Evolutionary conservation across 768 basidiomycete genomes (phyloP).

Genomic region (Lactarius quietus): DNA sequence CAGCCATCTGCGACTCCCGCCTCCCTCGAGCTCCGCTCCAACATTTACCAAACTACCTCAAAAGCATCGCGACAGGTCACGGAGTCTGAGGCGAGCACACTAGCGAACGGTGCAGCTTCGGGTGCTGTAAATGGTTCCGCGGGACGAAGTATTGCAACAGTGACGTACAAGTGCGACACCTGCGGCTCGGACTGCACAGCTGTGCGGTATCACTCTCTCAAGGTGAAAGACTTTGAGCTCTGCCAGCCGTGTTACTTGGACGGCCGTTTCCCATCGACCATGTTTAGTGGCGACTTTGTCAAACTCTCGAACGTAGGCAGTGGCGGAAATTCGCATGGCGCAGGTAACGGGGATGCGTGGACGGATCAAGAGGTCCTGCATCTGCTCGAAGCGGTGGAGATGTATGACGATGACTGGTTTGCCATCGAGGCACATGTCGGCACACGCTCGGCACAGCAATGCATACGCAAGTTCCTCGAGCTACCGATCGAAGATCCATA

Average conservation of each 20-base stretch:
- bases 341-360: conserved; percentile 61
- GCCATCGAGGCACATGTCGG: conserved; percentile 91
- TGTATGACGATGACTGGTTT: conserved; percentile 98
- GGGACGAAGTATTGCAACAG: conserved; percentile 35
- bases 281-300: conserved; percentile 98
- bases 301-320: conserved; percentile 53
- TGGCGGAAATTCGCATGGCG: conserved; percentile 35
- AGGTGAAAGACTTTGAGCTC: conserved; percentile 87
- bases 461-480: conserved; percentile 92
- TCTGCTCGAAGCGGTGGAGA: conserved; percentile 94
- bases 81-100: conserved; percentile 60
- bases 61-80: conserved; percentile 74
- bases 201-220: conserved; percentile 87
- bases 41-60: conserved; percentile 84
- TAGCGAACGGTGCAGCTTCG: conserved; percentile 50
- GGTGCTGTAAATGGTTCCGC: conserved; percentile 43
- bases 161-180: conserved; percentile 80
- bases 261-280: conserved; percentile 92
- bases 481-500: conserved; percentile 97
- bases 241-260: conserved; percentile 93
- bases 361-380: conserved; percentile 84
- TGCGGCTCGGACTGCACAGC: conserved; percentile 92
- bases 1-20: conserved; percentile 47
- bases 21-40: conserved; percentile 84
- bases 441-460: conserved; percentile 88